Percentiles rank a stretch among this genome's conserved stretches.
These are phyloP conservation scores for Diplotaxis tenuifolia DNA, from an alignment of 345 rosid genomes.

Conservation along the genomic window DNA sequence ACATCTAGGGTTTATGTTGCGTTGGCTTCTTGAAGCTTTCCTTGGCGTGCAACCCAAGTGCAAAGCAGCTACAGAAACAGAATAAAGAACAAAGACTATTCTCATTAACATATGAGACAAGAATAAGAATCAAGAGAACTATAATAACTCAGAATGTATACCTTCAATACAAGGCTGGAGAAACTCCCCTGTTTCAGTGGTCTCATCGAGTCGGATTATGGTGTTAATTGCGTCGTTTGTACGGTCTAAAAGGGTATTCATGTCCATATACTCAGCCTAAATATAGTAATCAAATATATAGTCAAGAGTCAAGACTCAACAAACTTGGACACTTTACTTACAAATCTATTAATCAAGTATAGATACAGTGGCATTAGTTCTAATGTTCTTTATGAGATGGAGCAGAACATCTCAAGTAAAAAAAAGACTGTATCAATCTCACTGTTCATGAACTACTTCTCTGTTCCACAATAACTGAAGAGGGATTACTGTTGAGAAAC, in stretches of 20 bases:
- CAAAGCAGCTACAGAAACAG: constrained; percentile 65
- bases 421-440: neutral
- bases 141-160: constrained; percentile 17
- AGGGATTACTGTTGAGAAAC: neutral
- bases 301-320: neutral
- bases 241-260: constrained; percentile 76
- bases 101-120: neutral
- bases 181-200: constrained; percentile 69
- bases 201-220: constrained; percentile 83
- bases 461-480: neutral
- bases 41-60: constrained; percentile 87
- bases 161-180: constrained; percentile 98
- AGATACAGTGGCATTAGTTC: neutral
- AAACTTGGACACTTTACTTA: neutral
- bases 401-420: neutral
- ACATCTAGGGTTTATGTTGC: constrained; percentile 74
- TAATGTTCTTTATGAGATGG: neutral
- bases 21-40: constrained; percentile 92
- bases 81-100: constrained; percentile 2
- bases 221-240: constrained; percentile 83
- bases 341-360: neutral
- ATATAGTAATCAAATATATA: neutral
- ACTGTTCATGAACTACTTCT: constrained; percentile 21
- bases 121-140: neutral
- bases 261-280: constrained; percentile 73